Base-by-base conservation (phyloP, 495 filamentous ascomycete species). In the Penicillium bialowiezense region DNA sequence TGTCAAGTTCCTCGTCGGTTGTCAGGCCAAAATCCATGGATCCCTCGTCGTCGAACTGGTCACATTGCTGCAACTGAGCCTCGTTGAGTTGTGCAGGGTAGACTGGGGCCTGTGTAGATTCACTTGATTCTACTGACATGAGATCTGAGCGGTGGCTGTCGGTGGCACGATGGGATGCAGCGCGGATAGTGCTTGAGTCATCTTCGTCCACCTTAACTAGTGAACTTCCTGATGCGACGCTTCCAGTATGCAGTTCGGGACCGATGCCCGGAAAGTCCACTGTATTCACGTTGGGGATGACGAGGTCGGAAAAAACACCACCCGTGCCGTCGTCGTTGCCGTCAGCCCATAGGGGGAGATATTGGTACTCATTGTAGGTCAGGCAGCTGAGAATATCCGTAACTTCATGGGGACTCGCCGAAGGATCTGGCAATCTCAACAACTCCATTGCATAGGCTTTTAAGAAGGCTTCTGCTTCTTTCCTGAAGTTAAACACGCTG, bases 261-360 rank as follows among this genome's bases (percentile, higher is more conserved):
- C 75, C 76, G 0, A 69, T 62, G 0, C 67, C 65, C 13, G 65
- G 70, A 39, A 77, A 76, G 12, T 71, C 72, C 1, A 65, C 69
- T 24, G 52, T 40, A 12, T 74, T 67, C 7, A 71, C 48, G 5
- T 62, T 42, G 0, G 75, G 75, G 37, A 77, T 63, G 20, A 68
- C 51, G 7, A 58, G 55, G 26, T 73, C 68, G 1, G 60, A 50
- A 50, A 75, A 81, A 9, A 81, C 79, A 5, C 74, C 79, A 3
- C 78, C 80, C 1, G 66, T 70, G 2, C 64, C 78, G 51, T 82
- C 80, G 37, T 82, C 77, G 41, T 72, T 59, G 2, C 79, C 81
- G 3, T 74, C 81, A 0, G 79, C 78, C 74, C 76, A 83, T 8
- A 82, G 52, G 0, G 80, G 79, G 3, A 82, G 62, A 37, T 68